Base-by-base conservation (phyloP, 2,329 filamentous ascomycete species). In the Corynespora cassiicola region DNA sequence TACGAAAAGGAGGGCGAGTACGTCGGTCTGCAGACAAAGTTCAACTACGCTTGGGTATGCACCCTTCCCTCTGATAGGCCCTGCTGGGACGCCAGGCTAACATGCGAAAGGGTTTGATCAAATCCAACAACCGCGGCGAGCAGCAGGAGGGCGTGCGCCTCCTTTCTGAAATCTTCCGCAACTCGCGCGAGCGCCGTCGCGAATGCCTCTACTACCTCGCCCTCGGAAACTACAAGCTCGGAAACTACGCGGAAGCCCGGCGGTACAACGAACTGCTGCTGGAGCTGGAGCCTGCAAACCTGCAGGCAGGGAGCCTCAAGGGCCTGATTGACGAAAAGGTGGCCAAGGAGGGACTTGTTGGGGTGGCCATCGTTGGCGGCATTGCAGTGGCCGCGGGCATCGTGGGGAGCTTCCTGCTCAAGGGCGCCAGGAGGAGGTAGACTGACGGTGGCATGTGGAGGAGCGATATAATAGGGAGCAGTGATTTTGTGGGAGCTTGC, bases 161-260 rank as follows among this genome's bases (percentile, higher is more conserved):
- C 21, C 86, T 97, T 42, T 91, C 90, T 56, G 92, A 97, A 56
- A 99, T 99, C 73, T 99, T 97, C 79, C 90, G 92, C 66, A 85
- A 86, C 42, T 87, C 90, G 22, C 90, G 90, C 53, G 94, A 97
- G 71, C 88, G 94, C 58, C 86, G 94, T 64, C 86, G 94, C 63
- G 94, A 99, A 79, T 99, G 94, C 66, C 87, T 99, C 46, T 99
- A 96, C 78, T 99, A 99, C 73, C 85, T 99, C 36, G 94, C 90
- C 17, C 82, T 99, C 20, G 94, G 94, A 49, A 96, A 97, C 78
- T 97, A 92, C 81, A 97, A 97, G 77, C 83, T 99, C 30, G 92
- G 91, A 47, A 97, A 96, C 78, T 99, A 96, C 70, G 90, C 86
- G 45, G 94, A 99, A 67, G 92, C 92, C 44, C 81, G 92, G 61